Conservation (phyloP, 805 yeast genomes). For the Metschnikowia similis region DNA sequence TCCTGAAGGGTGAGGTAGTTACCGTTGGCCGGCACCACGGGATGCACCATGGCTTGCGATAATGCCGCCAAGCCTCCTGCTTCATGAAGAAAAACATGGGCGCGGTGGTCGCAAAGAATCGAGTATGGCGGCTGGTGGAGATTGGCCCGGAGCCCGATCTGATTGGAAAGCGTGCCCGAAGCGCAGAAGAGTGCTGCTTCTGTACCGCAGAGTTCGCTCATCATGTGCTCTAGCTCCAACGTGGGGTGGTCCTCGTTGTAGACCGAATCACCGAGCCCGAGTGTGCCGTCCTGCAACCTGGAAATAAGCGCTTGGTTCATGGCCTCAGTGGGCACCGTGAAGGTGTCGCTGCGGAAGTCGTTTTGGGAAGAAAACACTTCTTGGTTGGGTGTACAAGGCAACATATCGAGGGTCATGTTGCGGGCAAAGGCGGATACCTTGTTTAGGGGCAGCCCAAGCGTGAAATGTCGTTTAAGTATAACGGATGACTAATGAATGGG, state of each 20-base stretch:
- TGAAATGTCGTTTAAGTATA: background rate
- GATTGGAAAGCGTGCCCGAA: slow-evolving; percentile 89
- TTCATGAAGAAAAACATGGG: slow-evolving; percentile 79
- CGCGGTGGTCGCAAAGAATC: slow-evolving; percentile 79
- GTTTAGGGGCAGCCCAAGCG: background rate
- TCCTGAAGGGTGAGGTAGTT: slow-evolving; percentile 76
- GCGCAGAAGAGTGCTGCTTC: slow-evolving; percentile 80
- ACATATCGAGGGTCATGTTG: slow-evolving; percentile 11
- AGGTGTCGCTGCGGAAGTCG: slow-evolving; percentile 67
- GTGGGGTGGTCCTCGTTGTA: slow-evolving; percentile 80
- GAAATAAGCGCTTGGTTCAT: slow-evolving; percentile 60
- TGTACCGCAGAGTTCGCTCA: slow-evolving; percentile 70
- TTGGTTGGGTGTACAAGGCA: background rate
- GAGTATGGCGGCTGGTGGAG: slow-evolving; percentile 79
- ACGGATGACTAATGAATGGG: background rate
- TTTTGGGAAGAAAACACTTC: slow-evolving; percentile 17
- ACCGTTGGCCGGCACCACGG: slow-evolving; percentile 77
- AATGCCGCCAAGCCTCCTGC: slow-evolving; percentile 90
- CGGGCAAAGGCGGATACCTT: background rate
- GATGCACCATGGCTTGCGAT: slow-evolving; percentile 87
- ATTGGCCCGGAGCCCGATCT: slow-evolving; percentile 74
- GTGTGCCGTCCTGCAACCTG: slow-evolving; percentile 25
- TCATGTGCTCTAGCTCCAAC: slow-evolving; percentile 53
- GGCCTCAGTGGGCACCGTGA: slow-evolving; percentile 76
- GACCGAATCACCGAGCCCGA: slow-evolving; percentile 74